phyloP scores from a whole-genome alignment of 1,139 yeast species.

The Saccharomycopsis hybrid region DNA sequence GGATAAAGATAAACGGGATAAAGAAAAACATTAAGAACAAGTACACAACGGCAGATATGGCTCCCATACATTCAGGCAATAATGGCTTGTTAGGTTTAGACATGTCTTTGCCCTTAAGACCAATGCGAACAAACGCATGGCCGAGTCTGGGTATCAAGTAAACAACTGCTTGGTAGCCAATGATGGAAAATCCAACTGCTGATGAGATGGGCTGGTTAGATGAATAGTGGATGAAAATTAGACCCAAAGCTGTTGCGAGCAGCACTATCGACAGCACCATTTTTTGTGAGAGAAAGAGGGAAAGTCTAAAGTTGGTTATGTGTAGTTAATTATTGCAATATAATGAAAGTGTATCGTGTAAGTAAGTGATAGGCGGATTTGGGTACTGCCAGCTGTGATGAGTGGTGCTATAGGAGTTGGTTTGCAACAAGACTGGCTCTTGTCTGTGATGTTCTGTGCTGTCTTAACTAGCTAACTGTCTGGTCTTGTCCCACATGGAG shows the following conservation, averaged over 20 bases:
- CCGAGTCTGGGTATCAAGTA: constrained; percentile 62
- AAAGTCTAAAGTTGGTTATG: too few relatives aligned
- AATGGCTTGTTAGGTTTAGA: constrained; percentile 66
- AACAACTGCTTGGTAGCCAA: constrained; percentile 58
- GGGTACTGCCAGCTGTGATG: too few relatives aligned
- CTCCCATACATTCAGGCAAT: constrained; percentile 89
- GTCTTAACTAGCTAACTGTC: too few relatives aligned
- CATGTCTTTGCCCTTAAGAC: constrained; percentile 78
- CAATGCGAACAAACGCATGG: constrained; percentile 63
- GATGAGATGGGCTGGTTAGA: constrained; percentile 26
- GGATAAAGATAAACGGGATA: constrained; percentile 85
- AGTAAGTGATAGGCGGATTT: too few relatives aligned
- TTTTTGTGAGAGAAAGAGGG: too few relatives aligned
- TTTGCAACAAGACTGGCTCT: too few relatives aligned
- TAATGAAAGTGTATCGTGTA: too few relatives aligned
- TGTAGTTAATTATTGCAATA: too few relatives aligned
- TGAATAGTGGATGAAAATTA: constrained; percentile 12
- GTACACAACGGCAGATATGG: constrained; percentile 76
- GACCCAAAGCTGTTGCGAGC: constrained; percentile 3
- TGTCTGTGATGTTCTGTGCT: too few relatives aligned
- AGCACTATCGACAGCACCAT: not conserved
- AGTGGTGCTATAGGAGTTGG: too few relatives aligned
- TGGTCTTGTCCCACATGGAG: too few relatives aligned
- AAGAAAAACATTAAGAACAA: constrained; percentile 74
- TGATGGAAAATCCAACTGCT: constrained; percentile 56